Evolutionary conservation across 257 asterid species (phyloP), one percentile per base, ranked within the genome.

Genomic region (Penstemon barbatus): DNA sequence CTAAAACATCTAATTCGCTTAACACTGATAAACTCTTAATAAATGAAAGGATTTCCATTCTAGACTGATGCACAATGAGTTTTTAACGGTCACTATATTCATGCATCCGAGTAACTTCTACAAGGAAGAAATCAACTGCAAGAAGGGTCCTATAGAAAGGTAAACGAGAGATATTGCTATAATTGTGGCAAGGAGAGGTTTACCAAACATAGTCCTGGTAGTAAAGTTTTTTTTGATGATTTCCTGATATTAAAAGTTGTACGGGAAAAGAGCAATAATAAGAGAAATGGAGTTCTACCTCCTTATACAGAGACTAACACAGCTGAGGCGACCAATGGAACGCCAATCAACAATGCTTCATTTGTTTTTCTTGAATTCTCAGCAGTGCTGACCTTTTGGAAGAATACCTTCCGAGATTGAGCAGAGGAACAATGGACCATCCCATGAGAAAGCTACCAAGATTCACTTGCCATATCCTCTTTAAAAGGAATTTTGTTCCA

Each of bases 131-230:
- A 50, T 49, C 12, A 63, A 40, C 68, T 48, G 18, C 42, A 69
- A 68, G 73, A 75, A 71, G 39, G 67, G 67, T 52, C 75, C 11
- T 9, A n/a, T 43, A 79, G 56, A 55, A 70, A 44, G 57, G 93
- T 78, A 54, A 68, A 43, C 38, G 81, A 74, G 49, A 79, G 72
- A 69, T 57, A 39, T 5, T 89, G 96, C 83, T 81, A 72, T 58
- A 52, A 10, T 15, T 86, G 94, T 69, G 76, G 77, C 50, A 76
- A 70, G 63, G 87, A 75, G 64, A 91, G 94, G 74, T 91, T 84
- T 5, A 53, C 57, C 58, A 81, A 63, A 61, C 3, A 74, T 43
- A 84, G 96, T 61, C 86, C 74, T 7, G 66, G 15, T 36, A 69
- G 74, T 46, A 77, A 75, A 66, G 19, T 50, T 42, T 25, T 25